Conservation (phyloP, 2,329 filamentous ascomycete genomes). For the Pyrenophora graminea region DNA sequence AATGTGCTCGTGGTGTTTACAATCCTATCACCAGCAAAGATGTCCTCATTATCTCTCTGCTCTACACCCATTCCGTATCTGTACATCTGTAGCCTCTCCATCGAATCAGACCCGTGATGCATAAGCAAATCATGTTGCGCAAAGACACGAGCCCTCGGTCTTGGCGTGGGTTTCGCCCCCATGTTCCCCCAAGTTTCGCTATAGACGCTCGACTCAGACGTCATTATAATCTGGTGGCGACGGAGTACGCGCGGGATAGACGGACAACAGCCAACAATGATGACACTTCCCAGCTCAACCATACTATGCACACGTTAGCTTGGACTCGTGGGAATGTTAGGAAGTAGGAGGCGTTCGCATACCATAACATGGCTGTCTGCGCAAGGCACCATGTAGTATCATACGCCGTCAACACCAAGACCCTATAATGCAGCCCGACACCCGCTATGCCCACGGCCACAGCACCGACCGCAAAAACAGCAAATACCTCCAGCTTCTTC, state of each 20-base stretch:
- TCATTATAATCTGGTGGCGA: background rate
- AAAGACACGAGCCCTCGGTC: background rate
- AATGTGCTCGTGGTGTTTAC: no score
- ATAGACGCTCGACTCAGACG: background rate
- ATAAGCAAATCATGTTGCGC: background rate
- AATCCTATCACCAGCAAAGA: background rate
- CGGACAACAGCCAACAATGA: constrained; percentile 1
- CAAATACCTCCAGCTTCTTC: constrained; percentile 18
- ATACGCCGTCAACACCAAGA: background rate
- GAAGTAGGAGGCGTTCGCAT: background rate
- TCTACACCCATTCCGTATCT: background rate
- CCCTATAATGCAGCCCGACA: background rate
- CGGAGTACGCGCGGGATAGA: background rate
- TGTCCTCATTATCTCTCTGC: background rate
- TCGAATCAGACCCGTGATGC: background rate
- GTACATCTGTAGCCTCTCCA: background rate
- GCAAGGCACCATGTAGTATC: background rate
- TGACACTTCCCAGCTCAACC: background rate
- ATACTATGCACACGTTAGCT: background rate
- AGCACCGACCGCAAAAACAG: constrained; percentile 16
- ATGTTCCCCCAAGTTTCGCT: background rate
- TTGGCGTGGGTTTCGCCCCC: background rate
- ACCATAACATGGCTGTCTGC: background rate
- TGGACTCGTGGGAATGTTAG: background rate
- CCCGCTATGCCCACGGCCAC: background rate